Evolutionary conservation across 2,329 filamentous ascomycete genomes (phyloP).

Genomic region (Onygenales sp.): DNA sequence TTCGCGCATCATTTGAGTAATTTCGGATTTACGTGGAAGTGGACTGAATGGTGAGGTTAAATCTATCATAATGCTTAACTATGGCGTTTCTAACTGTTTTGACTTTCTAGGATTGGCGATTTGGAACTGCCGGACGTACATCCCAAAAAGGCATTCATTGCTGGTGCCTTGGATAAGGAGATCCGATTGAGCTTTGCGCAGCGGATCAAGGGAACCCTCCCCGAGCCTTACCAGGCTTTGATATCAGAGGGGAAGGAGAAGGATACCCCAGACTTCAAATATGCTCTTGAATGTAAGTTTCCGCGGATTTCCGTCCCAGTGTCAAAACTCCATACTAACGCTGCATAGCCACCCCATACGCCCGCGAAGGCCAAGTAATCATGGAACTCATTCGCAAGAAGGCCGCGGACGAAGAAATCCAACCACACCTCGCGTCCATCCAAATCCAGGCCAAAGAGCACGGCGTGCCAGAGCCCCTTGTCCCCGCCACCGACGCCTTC

Average conservation of each 20-base stretch:
- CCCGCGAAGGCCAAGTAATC: constrained; percentile 74
- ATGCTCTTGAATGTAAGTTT: constrained; percentile 58
- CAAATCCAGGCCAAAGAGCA: constrained; percentile 65
- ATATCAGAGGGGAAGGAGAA: constrained; percentile 85
- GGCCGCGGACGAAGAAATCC: constrained; percentile 76
- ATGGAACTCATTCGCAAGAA: constrained; percentile 73
- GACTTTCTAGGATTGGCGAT: constrained; percentile 57
- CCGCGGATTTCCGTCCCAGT: background rate
- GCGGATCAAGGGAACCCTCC: constrained; percentile 87
- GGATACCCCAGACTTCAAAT: constrained; percentile 95
- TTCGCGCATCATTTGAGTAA: constrained; percentile 97
- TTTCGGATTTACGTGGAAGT: constrained; percentile 99
- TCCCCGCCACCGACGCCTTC: constrained; percentile 86
- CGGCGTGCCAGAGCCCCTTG: constrained; percentile 61
- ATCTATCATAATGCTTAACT: background rate
- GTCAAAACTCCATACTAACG: constrained; percentile 10
- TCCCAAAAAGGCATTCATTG: constrained; percentile 87
- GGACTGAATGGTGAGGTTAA: constrained; percentile 72
- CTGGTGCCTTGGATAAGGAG: constrained; percentile 87
- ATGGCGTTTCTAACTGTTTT: constrained; percentile 13
- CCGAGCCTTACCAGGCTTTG: constrained; percentile 68
- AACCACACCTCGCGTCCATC: constrained; percentile 68
- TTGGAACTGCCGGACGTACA: constrained; percentile 66
- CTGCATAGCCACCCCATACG: constrained; percentile 62
- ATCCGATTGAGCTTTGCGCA: constrained; percentile 94